Percentiles rank a stretch among this genome's conserved stretches.
Evolutionary conservation across 2,329 filamentous ascomycete species (phyloP).

Genomic region (Acrocalymma vagum): DNA sequence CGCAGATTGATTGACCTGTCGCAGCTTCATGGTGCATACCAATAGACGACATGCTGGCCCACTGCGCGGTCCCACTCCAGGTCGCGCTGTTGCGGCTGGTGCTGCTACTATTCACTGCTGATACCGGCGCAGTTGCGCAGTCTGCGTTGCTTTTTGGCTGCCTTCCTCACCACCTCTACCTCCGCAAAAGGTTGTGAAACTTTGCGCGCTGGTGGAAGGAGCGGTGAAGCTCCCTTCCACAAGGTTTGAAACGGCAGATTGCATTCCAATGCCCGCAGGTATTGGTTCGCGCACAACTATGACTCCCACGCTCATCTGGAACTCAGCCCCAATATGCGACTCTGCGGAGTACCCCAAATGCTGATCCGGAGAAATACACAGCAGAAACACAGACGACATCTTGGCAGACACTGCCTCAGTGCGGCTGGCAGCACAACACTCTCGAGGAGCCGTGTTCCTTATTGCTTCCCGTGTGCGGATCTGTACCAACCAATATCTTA

Average conservation of each 20-base stretch:
- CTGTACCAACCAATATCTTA: no score
- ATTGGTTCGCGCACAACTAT: constrained; percentile 11
- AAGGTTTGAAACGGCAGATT: constrained; percentile 18
- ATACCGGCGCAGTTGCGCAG: no score
- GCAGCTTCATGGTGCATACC: no score
- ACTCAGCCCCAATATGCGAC: constrained; percentile 24
- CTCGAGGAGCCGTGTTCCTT: neutral
- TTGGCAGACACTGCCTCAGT: constrained; percentile 21
- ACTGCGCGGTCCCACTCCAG: no score
- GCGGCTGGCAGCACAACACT: constrained; percentile 3
- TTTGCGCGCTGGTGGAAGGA: constrained; percentile 9
- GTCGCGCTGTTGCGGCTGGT: no score
- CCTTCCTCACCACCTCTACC: no score
- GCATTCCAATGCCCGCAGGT: constrained; percentile 13
- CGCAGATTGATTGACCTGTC: no score
- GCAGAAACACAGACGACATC: constrained; percentile 9
- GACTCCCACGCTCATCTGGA: constrained; percentile 7
- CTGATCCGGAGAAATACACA: constrained; percentile 17
- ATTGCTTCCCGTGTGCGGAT: no score
- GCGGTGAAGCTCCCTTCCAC: constrained; percentile 22
- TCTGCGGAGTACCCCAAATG: constrained; percentile 12
- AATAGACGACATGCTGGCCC: no score
- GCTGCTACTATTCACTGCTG: no score
- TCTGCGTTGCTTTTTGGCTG: no score
- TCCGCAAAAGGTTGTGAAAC: no score